Percentiles rank a stretch among this genome's conserved stretches.
Evolutionary conservation across 257 asterid species (phyloP).

Genomic region (Solanum rostratum): DNA sequence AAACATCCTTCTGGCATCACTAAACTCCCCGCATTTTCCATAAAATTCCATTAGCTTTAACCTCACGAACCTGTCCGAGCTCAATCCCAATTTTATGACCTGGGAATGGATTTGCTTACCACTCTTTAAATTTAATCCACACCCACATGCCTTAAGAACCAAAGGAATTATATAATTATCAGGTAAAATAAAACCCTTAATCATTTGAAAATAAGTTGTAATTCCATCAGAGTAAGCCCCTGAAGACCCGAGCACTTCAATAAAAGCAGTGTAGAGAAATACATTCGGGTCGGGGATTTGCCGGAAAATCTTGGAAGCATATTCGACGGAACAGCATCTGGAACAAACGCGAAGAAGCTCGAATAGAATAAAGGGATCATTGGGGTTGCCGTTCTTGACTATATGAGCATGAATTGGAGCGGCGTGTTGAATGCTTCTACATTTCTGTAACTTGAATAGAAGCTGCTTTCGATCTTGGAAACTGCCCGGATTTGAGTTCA

Average conservation of each 20-base stretch:
- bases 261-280: conserved; percentile 32
- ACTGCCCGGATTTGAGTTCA: conserved; percentile 1
- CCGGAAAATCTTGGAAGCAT: conserved; percentile 29
- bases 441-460: conserved; percentile 17
- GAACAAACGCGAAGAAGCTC: conserved; percentile 43
- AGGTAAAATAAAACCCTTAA: conserved; percentile 16
- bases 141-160: conserved; percentile 40
- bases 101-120: conserved; percentile 36
- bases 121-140: conserved; percentile 12
- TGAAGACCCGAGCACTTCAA: conserved; percentile 28
- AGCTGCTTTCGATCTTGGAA: conserved; percentile 12
- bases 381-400: conserved; percentile 19
- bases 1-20: conserved; percentile 27
- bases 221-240: conserved; percentile 11
- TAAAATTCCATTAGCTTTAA: conserved; percentile 36
- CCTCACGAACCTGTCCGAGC: conserved; percentile 23
- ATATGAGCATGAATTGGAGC: conserved; percentile 25
- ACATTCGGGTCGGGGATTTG: conserved; percentile 27
- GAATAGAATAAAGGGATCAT: conserved; percentile 29
- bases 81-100: conserved; percentile 28
- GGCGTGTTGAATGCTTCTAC: conserved; percentile 18
- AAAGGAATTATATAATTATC: conserved; percentile 38
- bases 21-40: conserved; percentile 36
- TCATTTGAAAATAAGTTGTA: conserved; percentile 19
- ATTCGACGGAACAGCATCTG: conserved; percentile 25